phyloP scores from a whole-genome alignment of 352 stramenopile genomes.

The Globisporangium paddicum region DNA sequence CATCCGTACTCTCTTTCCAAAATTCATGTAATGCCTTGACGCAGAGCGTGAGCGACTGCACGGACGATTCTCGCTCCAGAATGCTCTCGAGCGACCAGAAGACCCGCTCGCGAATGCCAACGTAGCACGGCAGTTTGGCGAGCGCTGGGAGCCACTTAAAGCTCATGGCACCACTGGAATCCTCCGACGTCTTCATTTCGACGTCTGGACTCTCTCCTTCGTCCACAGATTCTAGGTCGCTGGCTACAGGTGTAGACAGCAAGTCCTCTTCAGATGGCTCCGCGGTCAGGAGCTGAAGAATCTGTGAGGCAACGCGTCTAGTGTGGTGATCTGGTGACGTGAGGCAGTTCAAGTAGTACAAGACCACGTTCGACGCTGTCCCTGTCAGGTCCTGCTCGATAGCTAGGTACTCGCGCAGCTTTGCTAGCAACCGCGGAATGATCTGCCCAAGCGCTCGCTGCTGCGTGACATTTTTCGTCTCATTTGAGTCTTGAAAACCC shows the following conservation, averaged over 20 bases:
- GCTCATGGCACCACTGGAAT: slow-evolving; percentile 25
- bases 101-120: slow-evolving; percentile 43
- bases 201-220: slow-evolving; percentile 24
- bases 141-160: slow-evolving; percentile 71
- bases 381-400: slow-evolving; percentile 24
- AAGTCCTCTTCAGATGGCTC: slow-evolving; percentile 21
- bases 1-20: slow-evolving; percentile 33
- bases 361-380: slow-evolving; percentile 42
- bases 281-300: slow-evolving; percentile 54
- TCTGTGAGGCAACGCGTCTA: slow-evolving; percentile 55
- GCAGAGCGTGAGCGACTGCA: slow-evolving; percentile 57
- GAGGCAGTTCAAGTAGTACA: slow-evolving; percentile 73
- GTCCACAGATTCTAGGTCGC: slow-evolving; percentile 15
- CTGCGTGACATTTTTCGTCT: slow-evolving; percentile 20
- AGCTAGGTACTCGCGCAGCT: slow-evolving; percentile 53
- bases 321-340: slow-evolving; percentile 43
- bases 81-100: slow-evolving; percentile 66
- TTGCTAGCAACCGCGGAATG: slow-evolving; percentile 45
- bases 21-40: slow-evolving; percentile 66
- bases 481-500: not conserved
- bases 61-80: slow-evolving; percentile 66
- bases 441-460: slow-evolving; percentile 37
- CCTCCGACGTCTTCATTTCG: slow-evolving; percentile 17
- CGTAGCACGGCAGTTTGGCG: slow-evolving; percentile 62
- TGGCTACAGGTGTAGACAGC: slow-evolving; percentile 7